phyloP scores from a whole-genome alignment of 2,329 filamentous ascomycete species.

The Lachnellula arida region DNA sequence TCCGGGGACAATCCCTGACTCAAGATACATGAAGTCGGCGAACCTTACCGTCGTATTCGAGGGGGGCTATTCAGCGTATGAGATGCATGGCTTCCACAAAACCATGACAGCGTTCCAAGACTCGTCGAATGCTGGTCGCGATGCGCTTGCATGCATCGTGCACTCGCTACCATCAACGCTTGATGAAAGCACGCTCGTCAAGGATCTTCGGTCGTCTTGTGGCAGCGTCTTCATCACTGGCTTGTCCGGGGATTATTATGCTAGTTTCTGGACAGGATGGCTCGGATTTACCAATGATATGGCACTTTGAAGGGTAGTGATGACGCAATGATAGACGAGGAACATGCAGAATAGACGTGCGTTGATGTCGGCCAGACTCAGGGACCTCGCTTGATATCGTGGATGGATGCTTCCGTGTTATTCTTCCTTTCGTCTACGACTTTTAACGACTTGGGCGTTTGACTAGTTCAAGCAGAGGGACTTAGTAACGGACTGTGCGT shows the following conservation, averaged over 20 bases:
- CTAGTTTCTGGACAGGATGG: slow-evolving; percentile 36
- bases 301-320: not conserved
- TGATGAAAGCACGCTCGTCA: slow-evolving; percentile 27
- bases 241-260: slow-evolving; percentile 36
- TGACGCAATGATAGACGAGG: not conserved
- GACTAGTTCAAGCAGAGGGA: no score
- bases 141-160: slow-evolving; percentile 34
- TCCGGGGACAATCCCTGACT: slow-evolving; percentile 38
- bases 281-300: slow-evolving; percentile 31
- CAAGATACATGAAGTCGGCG: slow-evolving; percentile 35
- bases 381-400: no score
- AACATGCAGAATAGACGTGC: not conserved
- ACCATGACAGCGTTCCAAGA: slow-evolving; percentile 29
- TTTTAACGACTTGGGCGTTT: no score
- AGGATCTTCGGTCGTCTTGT: slow-evolving; percentile 32
- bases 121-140: slow-evolving; percentile 27
- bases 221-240: slow-evolving; percentile 39
- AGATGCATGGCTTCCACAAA: slow-evolving; percentile 30
- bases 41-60: slow-evolving; percentile 41
- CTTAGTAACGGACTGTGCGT: no score
- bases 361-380: not conserved
- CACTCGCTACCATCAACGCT: slow-evolving; percentile 34
- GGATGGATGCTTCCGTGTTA: no score
- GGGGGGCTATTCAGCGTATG: slow-evolving; percentile 36
- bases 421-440: no score